Evolutionary conservation across 805 yeast species (phyloP).

Genomic region (Zygoascus flipseniorum): DNA sequence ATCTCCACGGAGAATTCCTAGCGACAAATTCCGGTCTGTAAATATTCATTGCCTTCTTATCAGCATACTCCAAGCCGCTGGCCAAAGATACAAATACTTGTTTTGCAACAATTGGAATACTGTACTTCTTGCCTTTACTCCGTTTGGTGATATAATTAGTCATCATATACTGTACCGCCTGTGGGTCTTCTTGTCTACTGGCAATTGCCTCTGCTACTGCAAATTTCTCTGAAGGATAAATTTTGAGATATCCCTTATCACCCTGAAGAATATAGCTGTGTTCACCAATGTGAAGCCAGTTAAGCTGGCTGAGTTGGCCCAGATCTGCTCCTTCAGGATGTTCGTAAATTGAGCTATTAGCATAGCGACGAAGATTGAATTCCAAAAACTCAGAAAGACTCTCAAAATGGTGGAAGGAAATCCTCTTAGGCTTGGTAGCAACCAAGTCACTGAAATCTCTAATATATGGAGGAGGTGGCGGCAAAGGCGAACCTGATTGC

Average conservation of each 20-base stretch:
- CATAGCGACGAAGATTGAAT: neutral
- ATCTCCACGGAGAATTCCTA: neutral
- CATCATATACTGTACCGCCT: neutral
- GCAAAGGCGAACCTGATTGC: neutral
- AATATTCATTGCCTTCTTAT: neutral
- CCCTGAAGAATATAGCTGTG: conserved; percentile 5
- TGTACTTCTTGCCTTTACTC: too few species aligned
- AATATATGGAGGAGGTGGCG: neutral
- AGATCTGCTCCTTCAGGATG: neutral
- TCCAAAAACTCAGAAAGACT: conserved; percentile 7
- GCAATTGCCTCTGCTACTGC: neutral
- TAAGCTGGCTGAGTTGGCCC: conserved; percentile 2
- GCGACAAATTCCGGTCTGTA: neutral
- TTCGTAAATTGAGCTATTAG: neutral
- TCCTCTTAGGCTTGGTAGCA: neutral
- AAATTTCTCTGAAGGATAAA: neutral
- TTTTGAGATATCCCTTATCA: conserved; percentile 5
- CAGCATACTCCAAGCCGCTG: neutral
- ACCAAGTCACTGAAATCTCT: neutral
- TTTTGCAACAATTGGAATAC: neutral
- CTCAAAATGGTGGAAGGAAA: conserved; percentile 7
- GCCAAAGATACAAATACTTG: neutral
- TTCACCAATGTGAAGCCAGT: conserved; percentile 9
- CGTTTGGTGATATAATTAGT: neutral
- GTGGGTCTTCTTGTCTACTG: neutral